Conservation (phyloP, 2,329 filamentous ascomycete genomes). For the Colletotrichum graminicola region DNA sequence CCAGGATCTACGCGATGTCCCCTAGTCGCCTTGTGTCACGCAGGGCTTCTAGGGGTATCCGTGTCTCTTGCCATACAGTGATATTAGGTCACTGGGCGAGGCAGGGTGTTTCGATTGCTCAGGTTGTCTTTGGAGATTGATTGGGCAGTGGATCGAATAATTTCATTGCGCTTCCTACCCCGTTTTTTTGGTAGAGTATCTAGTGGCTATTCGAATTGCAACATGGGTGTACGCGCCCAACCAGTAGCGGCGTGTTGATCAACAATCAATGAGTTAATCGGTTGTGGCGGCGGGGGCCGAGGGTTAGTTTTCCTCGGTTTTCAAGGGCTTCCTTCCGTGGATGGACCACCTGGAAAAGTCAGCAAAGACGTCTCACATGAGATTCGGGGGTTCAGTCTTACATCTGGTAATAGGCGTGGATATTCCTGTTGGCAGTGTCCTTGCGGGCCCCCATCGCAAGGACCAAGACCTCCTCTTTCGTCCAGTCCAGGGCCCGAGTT, state of each 20-base stretch:
- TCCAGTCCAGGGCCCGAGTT: constrained; percentile 53
- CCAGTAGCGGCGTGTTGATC: not conserved
- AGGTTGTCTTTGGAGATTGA: not conserved
- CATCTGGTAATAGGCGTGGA: constrained; percentile 55
- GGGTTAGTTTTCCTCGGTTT: not conserved
- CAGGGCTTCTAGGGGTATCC: too few species aligned
- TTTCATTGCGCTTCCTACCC: too few species aligned
- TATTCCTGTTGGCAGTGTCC: constrained; percentile 50
- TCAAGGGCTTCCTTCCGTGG: constrained; percentile 42
- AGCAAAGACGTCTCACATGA: not conserved
- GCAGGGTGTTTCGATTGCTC: not conserved
- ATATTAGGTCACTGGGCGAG: not conserved
- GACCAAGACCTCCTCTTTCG: constrained; percentile 48
- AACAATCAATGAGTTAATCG: too few species aligned
- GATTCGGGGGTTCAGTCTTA: constrained; percentile 43
- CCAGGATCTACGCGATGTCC: too few species aligned
- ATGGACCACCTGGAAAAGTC: constrained; percentile 33
- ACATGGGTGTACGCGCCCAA: not conserved
- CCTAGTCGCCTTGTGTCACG: too few species aligned
- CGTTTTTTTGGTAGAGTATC: not conserved
- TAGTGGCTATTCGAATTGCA: fast-evolving
- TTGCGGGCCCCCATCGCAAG: constrained; percentile 50
- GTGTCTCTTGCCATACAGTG: too few species aligned
- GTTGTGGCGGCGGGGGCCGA: not conserved
- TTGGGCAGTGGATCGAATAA: fast-evolving